phyloP scores from a whole-genome alignment of 768 basidiomycete species.

The Suillus lakei region DNA sequence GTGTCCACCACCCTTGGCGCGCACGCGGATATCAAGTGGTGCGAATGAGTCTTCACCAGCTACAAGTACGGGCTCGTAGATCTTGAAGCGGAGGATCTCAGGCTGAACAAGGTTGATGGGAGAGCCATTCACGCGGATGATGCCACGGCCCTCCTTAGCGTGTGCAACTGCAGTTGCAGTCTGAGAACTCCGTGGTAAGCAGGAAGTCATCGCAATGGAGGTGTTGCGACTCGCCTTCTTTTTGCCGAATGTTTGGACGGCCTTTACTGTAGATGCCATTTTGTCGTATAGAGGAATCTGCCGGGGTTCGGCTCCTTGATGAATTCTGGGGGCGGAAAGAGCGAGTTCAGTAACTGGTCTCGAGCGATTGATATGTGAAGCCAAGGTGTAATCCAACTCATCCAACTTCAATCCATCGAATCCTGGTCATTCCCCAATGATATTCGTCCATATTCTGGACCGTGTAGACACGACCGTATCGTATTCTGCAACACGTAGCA shows the following conservation, averaged over 20 bases:
- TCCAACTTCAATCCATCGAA: conserved; percentile 38
- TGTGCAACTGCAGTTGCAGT: conserved; percentile 98
- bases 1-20: conserved; percentile 99
- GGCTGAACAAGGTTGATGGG: conserved; percentile 96
- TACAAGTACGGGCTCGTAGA: conserved; percentile 96
- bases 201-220: conserved; percentile 12
- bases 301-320: conserved; percentile 14
- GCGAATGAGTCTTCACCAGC: conserved; percentile 89
- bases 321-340: conserved; percentile 21
- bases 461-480: conserved; percentile 3
- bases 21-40: conserved; percentile 93
- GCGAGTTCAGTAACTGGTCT: conserved; percentile 20
- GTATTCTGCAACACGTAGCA: conserved; percentile 4
- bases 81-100: conserved; percentile 95
- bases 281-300: conserved; percentile 29
- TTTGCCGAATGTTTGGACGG: conserved; percentile 99
- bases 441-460: conserved; percentile 10
- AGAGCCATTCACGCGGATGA: conserved; percentile 95
- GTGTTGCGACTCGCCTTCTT: conserved; percentile 78
- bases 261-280: conserved; percentile 79
- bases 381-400: conserved; percentile 29
- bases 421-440: conserved; percentile 45
- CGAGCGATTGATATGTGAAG: conserved; percentile 7
- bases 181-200: conserved; percentile 44
- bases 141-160: conserved; percentile 94